phyloP scores from a whole-genome alignment of 805 yeast species.

The Candida sphagnicola region DNA sequence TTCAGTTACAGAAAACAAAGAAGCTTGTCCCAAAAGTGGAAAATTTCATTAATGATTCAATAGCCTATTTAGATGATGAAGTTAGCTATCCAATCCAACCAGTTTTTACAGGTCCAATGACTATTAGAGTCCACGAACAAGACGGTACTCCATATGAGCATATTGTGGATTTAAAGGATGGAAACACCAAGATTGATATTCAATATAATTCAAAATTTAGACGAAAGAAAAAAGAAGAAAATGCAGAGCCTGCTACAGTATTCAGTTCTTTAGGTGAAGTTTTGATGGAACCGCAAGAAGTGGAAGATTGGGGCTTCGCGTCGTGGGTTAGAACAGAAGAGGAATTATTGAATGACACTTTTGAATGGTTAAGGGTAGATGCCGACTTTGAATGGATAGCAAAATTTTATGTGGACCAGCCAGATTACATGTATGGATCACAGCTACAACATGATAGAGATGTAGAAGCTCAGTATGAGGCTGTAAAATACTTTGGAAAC shows the following conservation, averaged over 20 bases:
- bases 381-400: slow-evolving; percentile 98
- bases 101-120: slow-evolving; percentile 92
- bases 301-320: slow-evolving; percentile 64
- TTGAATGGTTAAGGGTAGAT: slow-evolving; percentile 97
- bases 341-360: slow-evolving; percentile 71
- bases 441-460: slow-evolving; percentile 94
- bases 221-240: slow-evolving; percentile 66
- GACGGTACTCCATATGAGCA: slow-evolving; percentile 99
- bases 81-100: slow-evolving; percentile 36
- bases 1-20: slow-evolving; percentile 62
- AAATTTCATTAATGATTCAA: slow-evolving; percentile 45
- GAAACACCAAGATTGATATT: slow-evolving; percentile 81
- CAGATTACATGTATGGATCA: slow-evolving; percentile 92
- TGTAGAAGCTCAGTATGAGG: slow-evolving; percentile 90
- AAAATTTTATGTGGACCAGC: slow-evolving; percentile 73
- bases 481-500: slow-evolving; percentile 68
- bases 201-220: slow-evolving; percentile 94
- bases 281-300: slow-evolving; percentile 55
- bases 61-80: slow-evolving; percentile 39
- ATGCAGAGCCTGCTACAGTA: slow-evolving; percentile 32
- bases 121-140: slow-evolving; percentile 94
- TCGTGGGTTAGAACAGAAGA: slow-evolving; percentile 77
- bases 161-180: slow-evolving; percentile 85
- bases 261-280: slow-evolving; percentile 71
- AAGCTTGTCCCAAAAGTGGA: slow-evolving; percentile 31